These are phyloP conservation scores for Clonostachys solani DNA, from an alignment of 2,329 filamentous ascomycete species.

Conservation along the genomic window DNA sequence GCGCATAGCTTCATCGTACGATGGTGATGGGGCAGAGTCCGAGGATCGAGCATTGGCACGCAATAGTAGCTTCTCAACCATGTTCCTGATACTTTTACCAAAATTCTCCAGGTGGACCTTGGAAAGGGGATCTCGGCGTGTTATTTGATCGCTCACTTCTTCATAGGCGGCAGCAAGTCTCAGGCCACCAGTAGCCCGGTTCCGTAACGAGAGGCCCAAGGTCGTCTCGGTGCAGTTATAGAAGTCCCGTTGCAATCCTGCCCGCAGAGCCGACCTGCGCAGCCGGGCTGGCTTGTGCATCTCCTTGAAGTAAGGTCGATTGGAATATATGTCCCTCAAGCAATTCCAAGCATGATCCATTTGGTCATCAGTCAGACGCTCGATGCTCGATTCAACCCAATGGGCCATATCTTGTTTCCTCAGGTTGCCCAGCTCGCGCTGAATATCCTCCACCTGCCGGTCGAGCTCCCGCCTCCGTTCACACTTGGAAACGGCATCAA, in stretches of 20 bases:
- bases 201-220: conserved; percentile 11
- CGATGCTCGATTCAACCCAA: conserved; percentile 16
- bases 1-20: conserved; percentile 18
- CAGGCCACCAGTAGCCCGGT: conserved; percentile 5
- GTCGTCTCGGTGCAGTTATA: conserved; percentile 16
- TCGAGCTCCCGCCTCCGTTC: conserved; percentile 57
- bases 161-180: too few species aligned
- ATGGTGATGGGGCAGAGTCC: conserved; percentile 12
- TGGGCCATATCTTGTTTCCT: conserved; percentile 9
- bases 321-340: conserved; percentile 20
- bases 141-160: conserved; percentile 1
- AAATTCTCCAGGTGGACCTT: conserved; percentile 18
- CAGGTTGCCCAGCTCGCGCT: conserved; percentile 36
- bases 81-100: conserved; percentile 12
- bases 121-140: conserved; percentile 13
- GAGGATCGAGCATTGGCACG: conserved; percentile 6
- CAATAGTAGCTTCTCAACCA: conserved; percentile 21
- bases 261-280: conserved; percentile 16
- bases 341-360: conserved; percentile 23
- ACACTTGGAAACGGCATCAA: conserved; percentile 58
- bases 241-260: conserved; percentile 15
- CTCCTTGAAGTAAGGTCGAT: conserved; percentile 29
- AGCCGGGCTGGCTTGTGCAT: conserved; percentile 20
- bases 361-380: conserved; percentile 13
- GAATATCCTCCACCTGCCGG: conserved; percentile 50